Evolutionary conservation across 1,284 basidiomycete genomes (phyloP), one percentile per base, ranked within the genome.

Genomic region (Boletellus dicymbophilus): DNA sequence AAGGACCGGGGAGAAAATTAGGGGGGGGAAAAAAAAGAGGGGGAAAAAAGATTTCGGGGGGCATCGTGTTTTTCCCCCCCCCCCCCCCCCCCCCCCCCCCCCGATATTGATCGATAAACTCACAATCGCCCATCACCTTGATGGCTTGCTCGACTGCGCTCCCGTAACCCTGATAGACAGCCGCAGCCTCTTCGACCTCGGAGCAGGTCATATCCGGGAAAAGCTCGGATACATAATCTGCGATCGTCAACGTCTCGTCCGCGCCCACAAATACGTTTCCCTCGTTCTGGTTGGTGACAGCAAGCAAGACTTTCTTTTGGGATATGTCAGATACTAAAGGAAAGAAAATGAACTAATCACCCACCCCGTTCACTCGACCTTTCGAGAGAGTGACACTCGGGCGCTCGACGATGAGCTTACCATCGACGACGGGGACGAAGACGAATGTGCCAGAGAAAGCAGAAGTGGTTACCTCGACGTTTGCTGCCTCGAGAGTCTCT

Each of bases 351-450:
- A 26, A 4, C 6, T 11, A 0, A 4, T 15, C 23, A 54, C 49
- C 3, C 23, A 58, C 60, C 23, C 47, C 57, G 7, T 56, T 51
- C n/a, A 54, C 21, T 12, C 26, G 25, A 44, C 66, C 63, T 30
- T 49, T 52, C 9, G 53, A 18, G 16, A 72, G 54, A 1, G 63
- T 61, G 36, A 55, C 46, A 6, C 56, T 59, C 3, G 70, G 69
- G 15, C 61, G 54, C 50, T 72, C 68, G 9, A 60, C 43, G 30
- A 71, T 69, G 46, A 70, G 67, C 5, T 55, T 57, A 1, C 66
- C 70, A 42, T 72, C 70, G 12, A 72, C 59, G 13, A 72, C 69
- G 0, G 70, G 70, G 28, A 64, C 56, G 20, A 66, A 62, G 7
- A 44, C 37, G 28, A 38, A 65, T 9, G 61, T 69, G 1, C 64